Evolutionary conservation across 176 grass and related monocot genomes (phyloP), one percentile per base, ranked within the genome.

Genomic region (Tillandsia leiboldiana): DNA sequence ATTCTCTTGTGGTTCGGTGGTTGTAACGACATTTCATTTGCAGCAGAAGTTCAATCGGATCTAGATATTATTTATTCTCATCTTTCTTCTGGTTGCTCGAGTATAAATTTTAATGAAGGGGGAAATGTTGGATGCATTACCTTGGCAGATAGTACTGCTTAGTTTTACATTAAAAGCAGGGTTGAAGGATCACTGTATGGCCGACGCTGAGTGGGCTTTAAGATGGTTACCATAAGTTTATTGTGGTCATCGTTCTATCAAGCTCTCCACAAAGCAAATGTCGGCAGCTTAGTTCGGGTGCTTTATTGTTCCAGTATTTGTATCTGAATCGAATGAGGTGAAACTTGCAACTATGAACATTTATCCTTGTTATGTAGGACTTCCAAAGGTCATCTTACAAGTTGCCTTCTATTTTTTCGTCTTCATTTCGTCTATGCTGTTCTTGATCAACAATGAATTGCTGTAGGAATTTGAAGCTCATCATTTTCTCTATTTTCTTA

Each of bases 381-480:
- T 10, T 24, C 23, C 12, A 72, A 52, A 51, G 50, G 76, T 77
- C 57, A 80, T 77, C 79, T 76, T 83, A 42, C 76, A 87, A 80
- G 65, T 27, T 58, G 15, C 15, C 29, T 83, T 73, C 67, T 28
- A 71, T 48, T 50, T 49, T 77, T 81, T 12, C 23, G 51, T 48
- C 67, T 66, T 52, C 7, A 48, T 74, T 49, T 67, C 29, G 1
- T 24, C 51, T 18, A 28, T 70, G 23, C 9, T 67, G 42, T 10
- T 65, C 66, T 65, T 51, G 65, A 23, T 22, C 6, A 47, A 24
- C 33, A 49, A 56, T 61, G 22, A 66, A n/a, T 15, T 70, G 49
- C 77, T 84, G 83, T 88, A 78, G 81, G 77, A 59, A 67, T 67
- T 77, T 49, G 22, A 72, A 51, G 54, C 67, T 51, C 42, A 51